phyloP scores from a whole-genome alignment of 768 basidiomycete species.

The Tubosaeta brunneosetosa region DNA sequence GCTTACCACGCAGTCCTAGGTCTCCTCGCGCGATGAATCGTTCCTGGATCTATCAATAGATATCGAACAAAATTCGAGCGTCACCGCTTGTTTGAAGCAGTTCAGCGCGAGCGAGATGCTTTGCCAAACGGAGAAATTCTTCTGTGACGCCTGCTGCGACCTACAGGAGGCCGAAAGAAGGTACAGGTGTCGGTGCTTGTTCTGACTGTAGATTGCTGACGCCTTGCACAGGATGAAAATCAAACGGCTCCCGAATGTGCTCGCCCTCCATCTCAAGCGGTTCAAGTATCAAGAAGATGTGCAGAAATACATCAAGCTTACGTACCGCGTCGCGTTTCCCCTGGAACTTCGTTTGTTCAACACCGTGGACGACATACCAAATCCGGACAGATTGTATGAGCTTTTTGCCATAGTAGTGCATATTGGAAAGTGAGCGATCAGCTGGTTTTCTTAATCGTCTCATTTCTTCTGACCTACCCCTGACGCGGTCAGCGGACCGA shows the following conservation, averaged over 20 bases:
- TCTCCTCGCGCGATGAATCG: slow-evolving; percentile 90
- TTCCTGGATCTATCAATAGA: slow-evolving; percentile 99
- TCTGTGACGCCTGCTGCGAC: slow-evolving; percentile 95
- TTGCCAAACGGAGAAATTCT: slow-evolving; percentile 97
- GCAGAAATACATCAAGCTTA: slow-evolving; percentile 87
- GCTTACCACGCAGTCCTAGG: slow-evolving; percentile 38
- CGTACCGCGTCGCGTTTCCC: slow-evolving; percentile 96
- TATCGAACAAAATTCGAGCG: slow-evolving; percentile 96
- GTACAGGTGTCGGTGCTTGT: slow-evolving; percentile 35
- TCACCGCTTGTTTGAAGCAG: slow-evolving; percentile 92
- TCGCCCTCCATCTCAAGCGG: slow-evolving; percentile 93
- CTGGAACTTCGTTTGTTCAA: slow-evolving; percentile 94
- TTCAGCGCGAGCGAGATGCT: slow-evolving; percentile 99
- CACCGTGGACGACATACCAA: slow-evolving; percentile 87
- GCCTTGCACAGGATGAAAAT: slow-evolving; percentile 83
- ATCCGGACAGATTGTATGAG: slow-evolving; percentile 90
- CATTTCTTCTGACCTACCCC: slow-evolving; percentile 11
- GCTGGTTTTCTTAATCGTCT: slow-evolving; percentile 6
- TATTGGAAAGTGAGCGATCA: slow-evolving; percentile 85
- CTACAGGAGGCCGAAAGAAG: slow-evolving; percentile 97
- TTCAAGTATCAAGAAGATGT: slow-evolving; percentile 98
- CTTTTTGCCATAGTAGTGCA: slow-evolving; percentile 98
- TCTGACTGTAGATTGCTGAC: slow-evolving; percentile 8
- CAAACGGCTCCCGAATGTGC: slow-evolving; percentile 90
- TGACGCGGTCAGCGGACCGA: slow-evolving; percentile 67